Percentiles rank a stretch among this genome's conserved stretches.
Evolutionary conservation across 495 filamentous ascomycete species (phyloP).

Genomic region (Chaetomium tenue): DNA sequence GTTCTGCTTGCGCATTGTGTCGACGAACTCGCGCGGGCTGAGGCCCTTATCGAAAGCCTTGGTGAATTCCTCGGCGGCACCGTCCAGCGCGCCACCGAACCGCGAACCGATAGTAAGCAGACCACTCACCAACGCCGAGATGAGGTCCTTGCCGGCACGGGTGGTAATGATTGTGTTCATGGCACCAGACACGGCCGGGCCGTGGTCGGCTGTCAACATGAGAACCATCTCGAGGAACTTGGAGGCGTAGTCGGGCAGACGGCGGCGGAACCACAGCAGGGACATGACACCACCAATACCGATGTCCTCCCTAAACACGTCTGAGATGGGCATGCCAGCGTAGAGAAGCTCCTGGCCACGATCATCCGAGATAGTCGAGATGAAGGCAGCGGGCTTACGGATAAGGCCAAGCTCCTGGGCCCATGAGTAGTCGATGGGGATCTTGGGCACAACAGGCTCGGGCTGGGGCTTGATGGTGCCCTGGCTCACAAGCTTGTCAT

Average conservation of each 20-base stretch:
- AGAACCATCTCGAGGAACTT: constrained; percentile 99
- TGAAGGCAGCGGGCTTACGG: constrained; percentile 99
- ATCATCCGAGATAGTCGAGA: constrained; percentile 99
- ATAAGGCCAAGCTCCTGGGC: constrained; percentile 98
- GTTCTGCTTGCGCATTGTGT: constrained; percentile 98
- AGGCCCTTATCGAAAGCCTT: constrained; percentile 97
- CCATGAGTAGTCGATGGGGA: constrained; percentile 99
- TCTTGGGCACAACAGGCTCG: constrained; percentile 95
- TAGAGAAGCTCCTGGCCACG: constrained; percentile 99
- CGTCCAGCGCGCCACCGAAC: constrained; percentile 97
- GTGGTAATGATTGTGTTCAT: constrained; percentile 99
- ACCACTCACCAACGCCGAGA: constrained; percentile 91
- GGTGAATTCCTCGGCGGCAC: constrained; percentile 97
- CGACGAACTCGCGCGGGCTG: constrained; percentile 97
- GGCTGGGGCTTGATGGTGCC: constrained; percentile 80
- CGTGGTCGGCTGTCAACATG: constrained; percentile 99
- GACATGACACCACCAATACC: constrained; percentile 99
- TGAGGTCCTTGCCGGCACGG: constrained; percentile 96
- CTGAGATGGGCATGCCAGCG: constrained; percentile 98
- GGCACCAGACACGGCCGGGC: constrained; percentile 96
- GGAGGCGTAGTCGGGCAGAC: constrained; percentile 91
- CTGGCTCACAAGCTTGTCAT: constrained; percentile 76
- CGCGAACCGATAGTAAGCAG: constrained; percentile 96
- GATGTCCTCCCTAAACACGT: constrained; percentile 98
- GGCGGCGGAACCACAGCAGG: constrained; percentile 98